Base-by-base conservation (phyloP, 805 yeast genomes). In the Teunomyces barrocoloradensis region DNA sequence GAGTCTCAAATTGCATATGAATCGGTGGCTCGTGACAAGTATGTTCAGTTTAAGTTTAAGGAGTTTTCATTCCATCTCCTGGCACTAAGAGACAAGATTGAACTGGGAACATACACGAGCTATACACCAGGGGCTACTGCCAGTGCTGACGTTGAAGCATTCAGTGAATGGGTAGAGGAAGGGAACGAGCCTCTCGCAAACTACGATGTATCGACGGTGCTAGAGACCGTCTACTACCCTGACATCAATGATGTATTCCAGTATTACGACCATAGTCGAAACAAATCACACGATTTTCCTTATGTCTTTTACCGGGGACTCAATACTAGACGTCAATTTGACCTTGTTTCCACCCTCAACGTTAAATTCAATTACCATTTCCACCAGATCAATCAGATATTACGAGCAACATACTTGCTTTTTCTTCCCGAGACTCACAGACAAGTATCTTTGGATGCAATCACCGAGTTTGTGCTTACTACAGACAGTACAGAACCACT, bases 291-390 rank as follows among this genome's bases (percentile, higher is more conserved):
- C 46, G 41, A 52, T 32, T 44, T 47, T 35, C 55, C 55, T 10
- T n/a, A 36, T 4, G 15, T 13, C 12, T 15, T 53, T 28, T 56
- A 56, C 50, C 37, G 44, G 13, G 60, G 60, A 1, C 46, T 58
- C 13, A 36, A 46, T 21, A 36, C 54, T 1, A 29, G n/a, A n/a
- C 34, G 48, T 13, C 48, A 45, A 27, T 51, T 52, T 18, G 45
- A 43, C n/a, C 30, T 56, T 2, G 42, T 48, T 1, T 17, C 29
- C 6, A 20, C n/a, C 7, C 33, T 58, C 15, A n/a, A 41, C 23
- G 32, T 23, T 7, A 35, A 50, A n/a, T 56, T 54, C 42, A 29
- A 46, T 6, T 53, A 53, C 23, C 42, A 45, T 5, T 54, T 58
- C 21, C 40, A 48, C 11, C 43, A 45, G 23, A 43, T 43, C 3